Conservation (phyloP, 2,329 filamentous ascomycete species). For the Aquanectria penicillioides region DNA sequence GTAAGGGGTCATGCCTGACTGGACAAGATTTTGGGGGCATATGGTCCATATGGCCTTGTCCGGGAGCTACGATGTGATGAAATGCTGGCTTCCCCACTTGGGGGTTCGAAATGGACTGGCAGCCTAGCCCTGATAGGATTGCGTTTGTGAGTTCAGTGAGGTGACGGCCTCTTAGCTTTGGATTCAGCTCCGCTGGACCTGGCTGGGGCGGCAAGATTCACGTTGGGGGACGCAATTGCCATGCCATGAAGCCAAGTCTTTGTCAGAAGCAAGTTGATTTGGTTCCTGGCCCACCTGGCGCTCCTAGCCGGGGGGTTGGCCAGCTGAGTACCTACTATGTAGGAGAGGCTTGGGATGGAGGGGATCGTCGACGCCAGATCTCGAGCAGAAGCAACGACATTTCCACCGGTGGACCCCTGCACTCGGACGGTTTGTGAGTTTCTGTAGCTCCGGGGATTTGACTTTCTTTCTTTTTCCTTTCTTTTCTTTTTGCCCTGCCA, state of each 20-base stretch:
- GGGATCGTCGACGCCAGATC: slow-evolving; percentile 18
- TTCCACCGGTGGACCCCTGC: slow-evolving; percentile 10
- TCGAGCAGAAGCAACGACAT: slow-evolving; percentile 8
- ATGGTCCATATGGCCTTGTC: too few species aligned
- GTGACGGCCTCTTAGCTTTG: too few species aligned
- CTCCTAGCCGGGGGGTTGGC: slow-evolving; percentile 1
- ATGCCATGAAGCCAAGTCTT: background rate
- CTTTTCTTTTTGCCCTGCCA: background rate
- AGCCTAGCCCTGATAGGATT: slow-evolving; percentile 3
- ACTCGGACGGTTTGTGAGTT: background rate
- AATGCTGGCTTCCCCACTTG: too few species aligned
- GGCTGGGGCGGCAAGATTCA: slow-evolving; percentile 13
- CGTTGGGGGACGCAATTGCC: slow-evolving; percentile 12
- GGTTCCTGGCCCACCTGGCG: slow-evolving; percentile 3
- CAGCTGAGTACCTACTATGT: background rate
- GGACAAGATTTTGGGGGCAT: too few species aligned
- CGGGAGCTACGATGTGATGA: too few species aligned
- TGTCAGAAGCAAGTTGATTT: slow-evolving; percentile 9
- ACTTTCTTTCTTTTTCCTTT: slow-evolving; percentile 3
- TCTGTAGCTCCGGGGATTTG: slow-evolving; percentile 5
- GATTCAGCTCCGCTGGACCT: background rate
- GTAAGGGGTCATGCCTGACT: too few species aligned
- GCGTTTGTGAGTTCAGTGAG: too few species aligned
- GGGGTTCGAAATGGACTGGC: too few species aligned
- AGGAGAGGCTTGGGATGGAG: background rate